Evolutionary conservation across 2,329 filamentous ascomycete genomes (phyloP), one percentile per base, ranked within the genome.

Genomic region (Lecanicillium sp.): DNA sequence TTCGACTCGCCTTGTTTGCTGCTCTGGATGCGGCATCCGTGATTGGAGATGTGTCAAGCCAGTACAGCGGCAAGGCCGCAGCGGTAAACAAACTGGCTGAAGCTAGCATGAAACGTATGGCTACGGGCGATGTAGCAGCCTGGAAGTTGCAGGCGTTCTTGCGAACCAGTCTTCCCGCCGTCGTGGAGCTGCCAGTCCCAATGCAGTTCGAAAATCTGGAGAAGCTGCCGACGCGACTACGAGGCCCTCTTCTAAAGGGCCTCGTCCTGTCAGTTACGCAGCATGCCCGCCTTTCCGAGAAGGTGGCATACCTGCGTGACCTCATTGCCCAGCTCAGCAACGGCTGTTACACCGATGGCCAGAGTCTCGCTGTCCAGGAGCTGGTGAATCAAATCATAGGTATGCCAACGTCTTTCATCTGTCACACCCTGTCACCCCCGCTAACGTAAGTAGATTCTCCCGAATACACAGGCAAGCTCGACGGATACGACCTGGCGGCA

Each of bases 71-170:
- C 28, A 60, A 60, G 39, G 42, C 58, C 13, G 54, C 57, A 3
- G 48, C 58, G 9, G 38, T 57, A 11, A 53, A 54, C 18, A 61
- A 59, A 35, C 50, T 67, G 5, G 62, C 64, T 36, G 57, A 59
- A 41, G 46, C 53, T 33, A 61, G 57, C 35, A 49, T 48, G 20
- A 40, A 55, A 17, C 54, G 56, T 1, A 60, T 67, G 49, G 33
- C 49, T 5, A 43, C 49, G 4, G 63, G 62, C 1, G 56, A 64
- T 19, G 22, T 65, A 12, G 52, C 56, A 20, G 68, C 65, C 5
- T 74, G 71, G 69, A 64, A 64, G 44, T 46, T 71, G 19, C 60
- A 65, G 39, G 62, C 57, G 3, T 68, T 74, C 39, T 47, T 73
- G 8, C 56, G 57, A 5, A 61, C 51, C 4, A 56, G 64, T 36